Evolutionary conservation across 768 basidiomycete genomes (phyloP).

Genomic region (Trametes coccinea): DNA sequence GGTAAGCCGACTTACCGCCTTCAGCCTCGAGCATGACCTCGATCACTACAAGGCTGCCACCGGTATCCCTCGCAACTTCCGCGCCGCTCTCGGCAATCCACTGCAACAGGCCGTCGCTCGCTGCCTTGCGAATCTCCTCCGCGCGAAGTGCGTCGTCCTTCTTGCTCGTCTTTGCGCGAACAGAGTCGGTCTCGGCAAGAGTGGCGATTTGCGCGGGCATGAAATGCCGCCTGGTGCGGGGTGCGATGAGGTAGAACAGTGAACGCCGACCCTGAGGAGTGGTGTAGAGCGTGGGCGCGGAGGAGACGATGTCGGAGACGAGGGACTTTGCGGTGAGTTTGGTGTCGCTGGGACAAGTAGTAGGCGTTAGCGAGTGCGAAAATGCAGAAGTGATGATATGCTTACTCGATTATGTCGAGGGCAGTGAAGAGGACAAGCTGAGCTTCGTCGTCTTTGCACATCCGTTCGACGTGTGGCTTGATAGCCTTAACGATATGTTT

Average conservation of each 20-base stretch:
- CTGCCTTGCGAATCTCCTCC: conserved; percentile 70
- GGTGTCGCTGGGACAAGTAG: conserved; percentile 63
- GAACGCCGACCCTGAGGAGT: conserved; percentile 78
- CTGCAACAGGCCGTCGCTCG: conserved; percentile 71
- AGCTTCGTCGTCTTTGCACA: conserved; percentile 88
- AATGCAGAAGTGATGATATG: neutral
- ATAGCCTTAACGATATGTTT: conserved; percentile 89
- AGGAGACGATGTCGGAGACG: conserved; percentile 63
- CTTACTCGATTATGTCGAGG: conserved; percentile 86
- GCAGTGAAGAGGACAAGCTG: conserved; percentile 89
- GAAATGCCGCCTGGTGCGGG: conserved; percentile 83
- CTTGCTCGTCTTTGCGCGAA: conserved; percentile 78
- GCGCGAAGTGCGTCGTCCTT: conserved; percentile 65
- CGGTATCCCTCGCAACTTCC: conserved; percentile 68
- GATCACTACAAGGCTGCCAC: conserved; percentile 72
- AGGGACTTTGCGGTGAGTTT: conserved; percentile 84
- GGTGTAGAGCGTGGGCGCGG: conserved; percentile 56
- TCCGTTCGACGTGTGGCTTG: conserved; percentile 86
- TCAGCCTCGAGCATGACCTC: conserved; percentile 87
- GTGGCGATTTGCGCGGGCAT: conserved; percentile 69
- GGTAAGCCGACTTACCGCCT: conserved; percentile 58
- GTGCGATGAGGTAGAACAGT: conserved; percentile 79
- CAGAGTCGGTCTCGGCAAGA: conserved; percentile 72
- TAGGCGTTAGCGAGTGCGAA: neutral
- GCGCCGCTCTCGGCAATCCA: conserved; percentile 67